Conservation (phyloP, 345 rosid genomes). For the Lagerstroemia speciosa region DNA sequence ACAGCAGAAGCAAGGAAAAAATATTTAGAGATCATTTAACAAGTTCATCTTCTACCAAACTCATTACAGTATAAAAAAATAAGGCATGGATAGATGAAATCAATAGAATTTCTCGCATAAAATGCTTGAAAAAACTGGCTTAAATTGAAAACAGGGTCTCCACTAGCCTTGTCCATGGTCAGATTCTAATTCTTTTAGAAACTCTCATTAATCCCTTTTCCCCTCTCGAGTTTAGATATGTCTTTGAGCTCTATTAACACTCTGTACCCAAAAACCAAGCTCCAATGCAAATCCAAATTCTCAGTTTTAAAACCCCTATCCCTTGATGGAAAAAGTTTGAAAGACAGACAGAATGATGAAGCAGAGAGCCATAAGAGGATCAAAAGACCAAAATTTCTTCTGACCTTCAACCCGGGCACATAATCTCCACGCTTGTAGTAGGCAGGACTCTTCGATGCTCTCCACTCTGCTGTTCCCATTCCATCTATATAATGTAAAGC, state of each 20-base stretch:
- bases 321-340: not conserved
- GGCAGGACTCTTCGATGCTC: slow-evolving; percentile 85
- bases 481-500: slow-evolving; percentile 48
- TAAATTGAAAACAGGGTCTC: not conserved
- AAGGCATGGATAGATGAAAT: no score
- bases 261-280: not conserved
- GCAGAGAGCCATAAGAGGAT: not conserved
- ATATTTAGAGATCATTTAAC: not conserved
- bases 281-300: not conserved
- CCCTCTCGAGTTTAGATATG: not conserved
- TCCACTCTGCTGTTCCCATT: slow-evolving; percentile 99
- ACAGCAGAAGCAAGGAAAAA: not conserved
- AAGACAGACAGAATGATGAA: not conserved
- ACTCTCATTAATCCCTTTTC: not conserved
- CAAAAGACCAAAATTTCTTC: not conserved
- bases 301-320: not conserved
- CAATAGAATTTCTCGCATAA: not conserved
- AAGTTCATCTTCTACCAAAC: no score
- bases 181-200: not conserved
- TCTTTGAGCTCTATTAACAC: not conserved
- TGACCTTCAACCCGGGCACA: slow-evolving; percentile 96
- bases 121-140: not conserved
- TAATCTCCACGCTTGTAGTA: slow-evolving; percentile 98
- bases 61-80: no score
- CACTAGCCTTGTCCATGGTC: not conserved